phyloP scores from a whole-genome alignment of 148 eudicot genomes.

The Vaccinium corymbosum region DNA sequence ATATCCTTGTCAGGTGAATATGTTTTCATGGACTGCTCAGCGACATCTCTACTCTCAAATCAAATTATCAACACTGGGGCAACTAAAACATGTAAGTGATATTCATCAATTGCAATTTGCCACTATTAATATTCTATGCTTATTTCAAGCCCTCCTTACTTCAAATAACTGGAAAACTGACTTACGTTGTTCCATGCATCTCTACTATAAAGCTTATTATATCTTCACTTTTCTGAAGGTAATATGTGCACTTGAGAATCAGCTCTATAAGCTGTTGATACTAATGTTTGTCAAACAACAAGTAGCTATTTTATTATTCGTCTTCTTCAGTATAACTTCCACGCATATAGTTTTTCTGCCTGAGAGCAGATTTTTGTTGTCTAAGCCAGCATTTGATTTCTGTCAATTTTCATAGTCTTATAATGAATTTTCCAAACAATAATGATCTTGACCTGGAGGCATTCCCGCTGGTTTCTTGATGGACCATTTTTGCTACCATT shows the following conservation, averaged over 20 bases:
- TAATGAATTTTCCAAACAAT: background rate
- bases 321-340: background rate
- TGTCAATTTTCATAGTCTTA: background rate
- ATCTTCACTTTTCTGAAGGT: background rate
- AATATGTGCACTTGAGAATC: background rate
- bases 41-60: conserved; percentile 59
- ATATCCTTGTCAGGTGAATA: conserved; percentile 60
- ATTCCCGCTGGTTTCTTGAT: background rate
- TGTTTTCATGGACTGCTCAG: conserved; percentile 76
- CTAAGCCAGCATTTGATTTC: background rate
- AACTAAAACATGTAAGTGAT: conserved; percentile 71
- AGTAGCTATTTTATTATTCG: background rate
- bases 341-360: background rate
- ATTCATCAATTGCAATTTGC: background rate
- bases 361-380: background rate
- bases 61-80: conserved; percentile 62
- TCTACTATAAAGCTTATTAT: background rate
- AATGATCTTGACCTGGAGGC: background rate
- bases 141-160: conserved; percentile 6
- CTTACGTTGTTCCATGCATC: conserved; percentile 6
- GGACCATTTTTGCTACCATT: background rate
- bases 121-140: background rate
- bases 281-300: background rate
- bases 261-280: background rate
- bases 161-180: conserved; percentile 6